Percentiles rank a stretch among this genome's conserved stretches.
phyloP scores from a whole-genome alignment of 768 basidiomycete species.

The Coprinopsis sp. region DNA sequence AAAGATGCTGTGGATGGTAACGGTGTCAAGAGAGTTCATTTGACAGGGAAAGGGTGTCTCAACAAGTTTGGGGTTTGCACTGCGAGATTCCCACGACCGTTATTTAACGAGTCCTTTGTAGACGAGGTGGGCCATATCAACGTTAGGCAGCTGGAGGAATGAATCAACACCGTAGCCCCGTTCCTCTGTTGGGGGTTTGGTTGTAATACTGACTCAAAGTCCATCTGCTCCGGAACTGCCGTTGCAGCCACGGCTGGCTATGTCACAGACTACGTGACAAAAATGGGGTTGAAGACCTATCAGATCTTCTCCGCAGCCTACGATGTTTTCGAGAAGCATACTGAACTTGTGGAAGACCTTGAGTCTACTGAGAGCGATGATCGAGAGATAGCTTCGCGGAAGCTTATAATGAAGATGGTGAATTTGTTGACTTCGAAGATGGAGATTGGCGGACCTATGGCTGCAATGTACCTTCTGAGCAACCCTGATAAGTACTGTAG shows the following conservation, averaged over 20 bases:
- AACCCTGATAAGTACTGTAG: conserved; percentile 1
- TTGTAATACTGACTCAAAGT: conserved; percentile 33
- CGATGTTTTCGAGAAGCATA: no score
- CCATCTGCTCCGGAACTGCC: conserved; percentile 28
- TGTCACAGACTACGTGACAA: conserved; percentile 35
- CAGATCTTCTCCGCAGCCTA: no score
- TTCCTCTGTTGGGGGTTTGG: conserved; percentile 24
- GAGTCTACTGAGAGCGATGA: no score
- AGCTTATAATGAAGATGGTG: background rate
- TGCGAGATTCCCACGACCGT: no score
- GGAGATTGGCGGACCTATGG: conserved; percentile 1
- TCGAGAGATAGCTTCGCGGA: no score
- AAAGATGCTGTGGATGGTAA: no score
- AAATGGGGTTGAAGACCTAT: conserved; percentile 28
- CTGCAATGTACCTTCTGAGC: background rate
- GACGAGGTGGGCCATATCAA: conserved; percentile 22
- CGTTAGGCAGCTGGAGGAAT: conserved; percentile 27
- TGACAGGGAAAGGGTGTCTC: no score
- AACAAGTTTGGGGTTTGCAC: no score
- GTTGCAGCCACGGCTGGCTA: no score
- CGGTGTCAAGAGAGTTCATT: no score
- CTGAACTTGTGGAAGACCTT: no score
- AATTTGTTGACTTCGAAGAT: background rate
- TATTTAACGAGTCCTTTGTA: no score
- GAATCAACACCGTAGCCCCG: conserved; percentile 28